phyloP scores from a whole-genome alignment of 306 rosid species.

The Castanopsis chinensis region DNA sequence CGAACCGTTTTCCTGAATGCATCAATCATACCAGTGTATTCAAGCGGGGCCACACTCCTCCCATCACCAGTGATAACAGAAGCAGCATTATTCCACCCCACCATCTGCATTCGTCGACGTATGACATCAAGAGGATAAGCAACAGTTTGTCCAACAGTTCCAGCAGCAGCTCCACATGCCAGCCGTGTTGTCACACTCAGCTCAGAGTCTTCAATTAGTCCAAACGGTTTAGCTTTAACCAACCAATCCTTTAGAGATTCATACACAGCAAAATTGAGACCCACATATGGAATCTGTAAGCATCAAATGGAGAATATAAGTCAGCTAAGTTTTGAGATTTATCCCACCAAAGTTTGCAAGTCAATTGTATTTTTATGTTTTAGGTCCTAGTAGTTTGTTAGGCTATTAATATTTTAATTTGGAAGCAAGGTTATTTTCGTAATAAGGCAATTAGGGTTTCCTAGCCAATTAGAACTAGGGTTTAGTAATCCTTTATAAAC shows the following conservation, averaged over 20 bases:
- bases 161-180: conserved; percentile 99
- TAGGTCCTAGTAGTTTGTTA: no score
- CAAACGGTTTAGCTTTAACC: conserved; percentile 63
- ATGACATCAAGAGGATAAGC: conserved; percentile 99
- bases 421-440: no score
- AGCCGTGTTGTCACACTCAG: conserved; percentile 82
- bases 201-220: conserved; percentile 70
- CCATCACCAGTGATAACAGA: conserved; percentile 87
- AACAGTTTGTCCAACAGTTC: conserved; percentile 93
- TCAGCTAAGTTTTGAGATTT: neutral
- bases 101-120: conserved; percentile 99
- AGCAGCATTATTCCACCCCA: conserved; percentile 94
- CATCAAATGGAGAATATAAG: conserved; percentile 14
- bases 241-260: conserved; percentile 94
- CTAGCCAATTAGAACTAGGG: no score
- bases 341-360: neutral
- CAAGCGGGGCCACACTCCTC: conserved; percentile 66
- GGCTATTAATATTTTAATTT: no score
- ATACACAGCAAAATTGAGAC: conserved; percentile 97
- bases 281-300: conserved; percentile 88
- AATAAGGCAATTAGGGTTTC: no score
- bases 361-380: no score
- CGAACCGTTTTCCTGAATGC: conserved; percentile 95
- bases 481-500: no score
- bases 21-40: conserved; percentile 91